Base-by-base conservation (phyloP, 176 grass and related monocot species). In the Elaeis guineensis region DNA sequence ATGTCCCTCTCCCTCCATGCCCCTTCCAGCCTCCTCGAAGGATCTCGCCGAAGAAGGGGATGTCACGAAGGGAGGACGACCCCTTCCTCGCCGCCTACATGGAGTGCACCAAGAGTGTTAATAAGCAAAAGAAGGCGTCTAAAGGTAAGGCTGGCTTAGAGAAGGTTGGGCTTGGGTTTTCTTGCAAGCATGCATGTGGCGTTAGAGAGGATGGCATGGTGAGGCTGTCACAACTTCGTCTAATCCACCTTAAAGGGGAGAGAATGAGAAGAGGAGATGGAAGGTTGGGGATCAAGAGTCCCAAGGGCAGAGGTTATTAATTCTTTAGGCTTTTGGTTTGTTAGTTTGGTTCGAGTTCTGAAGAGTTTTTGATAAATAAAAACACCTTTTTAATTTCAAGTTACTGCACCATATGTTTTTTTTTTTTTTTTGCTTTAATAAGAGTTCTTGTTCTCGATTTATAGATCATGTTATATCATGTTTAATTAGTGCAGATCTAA, bases 11-110 rank as follows among this genome's bases (percentile, higher is more conserved):
- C 9, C 90, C 85, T 1, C 73, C 79, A 4, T 70, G 56, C 72
- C 59, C 56, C 19, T 62, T 70, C 25, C 57, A 75, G 17, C 35
- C 35, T 44, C 2, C 9, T 44, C 35, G 11, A 44, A 25, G 49
- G 11, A 21, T 49, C 25, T 58, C 54, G 17, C 44, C 49, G 16
- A 76, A 59, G 63, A 69, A 64, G 28, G 79, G 72, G 29, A 22
- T 4, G 48, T 1, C 0, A 54, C 6, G 57, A 25, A 61, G 21
- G 17, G 26, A 52, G 25, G 78, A 82, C 5, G 92, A 97, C 49
- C 87, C 84, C 7, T 97, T 97, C 28, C 80, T 91, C 0, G 87
- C 87, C 12, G 92, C 92, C 39, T 85, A 79, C 58, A 62, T 78
- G 20, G 83, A 85, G 19, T 97, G 92, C 78, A 91, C 87, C 28